Evolutionary conservation across 371 early-diverging fungal genomes (phyloP), one percentile per base, ranked within the genome.

Genomic region (Coemansia sp.): DNA sequence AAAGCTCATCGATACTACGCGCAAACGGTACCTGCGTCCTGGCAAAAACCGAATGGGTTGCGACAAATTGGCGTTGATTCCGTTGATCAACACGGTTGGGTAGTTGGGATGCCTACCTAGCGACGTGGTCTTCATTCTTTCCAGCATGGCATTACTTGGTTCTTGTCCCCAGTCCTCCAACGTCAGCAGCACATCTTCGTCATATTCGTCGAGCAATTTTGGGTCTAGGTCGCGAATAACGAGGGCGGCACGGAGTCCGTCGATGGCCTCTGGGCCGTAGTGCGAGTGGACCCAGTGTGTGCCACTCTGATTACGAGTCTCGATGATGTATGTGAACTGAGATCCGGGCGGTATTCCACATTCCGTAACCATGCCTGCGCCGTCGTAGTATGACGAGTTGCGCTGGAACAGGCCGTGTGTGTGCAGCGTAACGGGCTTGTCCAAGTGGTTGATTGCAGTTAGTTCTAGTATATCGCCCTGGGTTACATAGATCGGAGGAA

Each of bases 21-120:
- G 89, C 61, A 94, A 80, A 56, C 92, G 90, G 71, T 92, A 92
- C 16, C 84, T 87, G 75, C 86, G 89, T n/a, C 89, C 90, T 13
- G 91, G 86, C 5, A 67, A 69, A 69, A 90, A 83, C 52, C 78
- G 29, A 18, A 70, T 37, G 0, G 75, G 64, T 53, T 57, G 26
- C 0, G 71, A 66, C 4, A 29, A 1, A 16, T 74, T 70, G 14
- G 71, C 75, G 31, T 74, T 52, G 26, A 55, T 18, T 7, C 75
- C 71, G 40, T 74, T 66, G n/a, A 74, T 60, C 42, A 72, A 45
- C 21, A 24, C 63, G 6, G 29, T 22, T 10, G 56, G 56, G 34
- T n/a, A 34, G 31, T 31, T 56, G n/a, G 31, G 37, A 31, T 31
- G 50, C n/a, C 0, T 2, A 18, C 3, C 16, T 21, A n/a, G 2